A percentile compares a stretch with the other conserved stretches of the same genome.
phyloP scores from a whole-genome alignment of 306 rosid species.

The Vigna reflexopilosa region DNA sequence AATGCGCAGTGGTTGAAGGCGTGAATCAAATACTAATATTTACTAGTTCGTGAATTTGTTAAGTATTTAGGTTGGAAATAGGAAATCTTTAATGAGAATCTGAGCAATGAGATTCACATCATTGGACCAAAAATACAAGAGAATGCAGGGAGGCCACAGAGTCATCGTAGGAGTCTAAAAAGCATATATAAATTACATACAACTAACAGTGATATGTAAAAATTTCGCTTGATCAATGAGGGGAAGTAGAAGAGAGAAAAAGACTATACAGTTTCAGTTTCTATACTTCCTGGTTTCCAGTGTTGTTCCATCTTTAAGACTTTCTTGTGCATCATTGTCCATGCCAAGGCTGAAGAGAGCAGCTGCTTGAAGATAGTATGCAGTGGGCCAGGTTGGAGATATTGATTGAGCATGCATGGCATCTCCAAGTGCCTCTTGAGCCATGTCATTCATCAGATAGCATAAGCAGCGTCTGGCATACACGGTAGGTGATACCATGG shows the following conservation, averaged over 20 bases:
- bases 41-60: neutral
- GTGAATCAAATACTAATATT: neutral
- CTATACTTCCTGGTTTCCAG: slow-evolving; percentile 74
- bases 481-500: slow-evolving; percentile 91
- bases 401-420: slow-evolving; percentile 96
- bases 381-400: slow-evolving; percentile 85
- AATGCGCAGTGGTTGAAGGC: neutral
- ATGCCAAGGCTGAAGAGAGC: slow-evolving; percentile 93
- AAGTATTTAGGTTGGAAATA: neutral
- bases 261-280: slow-evolving; percentile 71
- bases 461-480: slow-evolving; percentile 93
- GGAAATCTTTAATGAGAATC: slow-evolving; percentile 18
- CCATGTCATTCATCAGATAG: slow-evolving; percentile 88
- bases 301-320: slow-evolving; percentile 85
- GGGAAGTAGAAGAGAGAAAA: slow-evolving; percentile 41
- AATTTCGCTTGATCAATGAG: slow-evolving; percentile 37
- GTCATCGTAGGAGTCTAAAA: slow-evolving; percentile 23
- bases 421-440: slow-evolving; percentile 98
- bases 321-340: slow-evolving; percentile 95
- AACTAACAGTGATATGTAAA: slow-evolving; percentile 32
- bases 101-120: slow-evolving; percentile 44
- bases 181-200: slow-evolving; percentile 57
- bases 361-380: slow-evolving; percentile 95
- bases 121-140: slow-evolving; percentile 29
- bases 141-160: slow-evolving; percentile 32